Conservation (phyloP, 2,329 filamentous ascomycete genomes). For the Hypomyces perniciosus region DNA sequence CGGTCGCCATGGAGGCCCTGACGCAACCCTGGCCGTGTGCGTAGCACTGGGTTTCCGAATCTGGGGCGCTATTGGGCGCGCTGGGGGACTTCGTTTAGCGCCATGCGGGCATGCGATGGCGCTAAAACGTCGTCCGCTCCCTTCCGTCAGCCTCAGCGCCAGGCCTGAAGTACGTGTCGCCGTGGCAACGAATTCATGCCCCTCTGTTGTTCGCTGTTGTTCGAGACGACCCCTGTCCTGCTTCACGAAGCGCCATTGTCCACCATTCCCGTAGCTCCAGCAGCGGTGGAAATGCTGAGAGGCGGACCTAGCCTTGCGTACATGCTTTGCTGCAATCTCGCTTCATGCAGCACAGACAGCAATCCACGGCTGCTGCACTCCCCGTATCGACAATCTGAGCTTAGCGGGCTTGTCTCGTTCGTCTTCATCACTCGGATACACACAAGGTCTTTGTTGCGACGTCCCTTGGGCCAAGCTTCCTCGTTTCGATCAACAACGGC, state of each 20-base stretch:
- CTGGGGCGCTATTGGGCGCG: conserved; percentile 4
- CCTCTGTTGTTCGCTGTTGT: conserved; percentile 16
- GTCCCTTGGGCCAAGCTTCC: neutral
- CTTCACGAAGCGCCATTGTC: conserved; percentile 6
- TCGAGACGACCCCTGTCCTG: conserved; percentile 1
- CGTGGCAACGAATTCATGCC: conserved; percentile 14
- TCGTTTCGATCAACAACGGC: conserved; percentile 7
- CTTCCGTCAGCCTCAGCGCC: conserved; percentile 9
- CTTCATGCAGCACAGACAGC: conserved; percentile 6
- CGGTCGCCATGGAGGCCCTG: conserved; percentile 14
- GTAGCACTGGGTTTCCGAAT: neutral
- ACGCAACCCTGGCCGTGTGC: neutral
- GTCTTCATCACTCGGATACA: neutral
- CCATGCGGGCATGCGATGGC: conserved; percentile 3
- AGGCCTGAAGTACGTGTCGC: conserved; percentile 2
- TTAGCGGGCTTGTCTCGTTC: neutral
- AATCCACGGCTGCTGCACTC: neutral
- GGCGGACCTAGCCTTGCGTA: conserved; percentile 11
- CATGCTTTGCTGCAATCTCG: conserved; percentile 13
- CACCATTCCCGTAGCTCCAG: conserved; percentile 11
- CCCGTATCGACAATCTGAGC: neutral
- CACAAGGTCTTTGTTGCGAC: neutral
- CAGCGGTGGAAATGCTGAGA: conserved; percentile 9
- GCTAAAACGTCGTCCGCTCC: conserved; percentile 5
- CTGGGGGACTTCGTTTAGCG: conserved; percentile 2